Evolutionary conservation across 805 yeast genomes (phyloP).

Genomic region (Nakazawaea molendinolei): DNA sequence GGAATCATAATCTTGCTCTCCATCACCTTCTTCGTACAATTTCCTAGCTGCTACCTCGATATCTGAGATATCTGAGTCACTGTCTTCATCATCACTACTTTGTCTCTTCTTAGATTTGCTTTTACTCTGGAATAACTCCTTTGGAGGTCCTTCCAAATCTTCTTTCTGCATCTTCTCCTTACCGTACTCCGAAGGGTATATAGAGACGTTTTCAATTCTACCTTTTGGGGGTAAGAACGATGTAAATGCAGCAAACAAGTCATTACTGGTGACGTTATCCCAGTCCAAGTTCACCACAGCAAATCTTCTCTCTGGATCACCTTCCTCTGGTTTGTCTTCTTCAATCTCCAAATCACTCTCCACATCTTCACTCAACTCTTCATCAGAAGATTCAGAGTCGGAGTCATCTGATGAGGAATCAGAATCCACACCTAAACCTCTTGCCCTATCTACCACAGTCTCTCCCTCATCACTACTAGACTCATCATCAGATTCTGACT

Average conservation of each 20-base stretch:
- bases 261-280: conserved; percentile 89
- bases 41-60: conserved; percentile 60
- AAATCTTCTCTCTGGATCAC: conserved; percentile 74
- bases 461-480: conserved; percentile 15
- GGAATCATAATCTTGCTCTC: conserved; percentile 77
- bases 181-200: conserved; percentile 89
- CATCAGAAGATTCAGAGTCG: conserved; percentile 34
- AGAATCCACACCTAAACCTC: conserved; percentile 53
- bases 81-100: conserved; percentile 33
- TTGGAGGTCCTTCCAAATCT: conserved; percentile 89
- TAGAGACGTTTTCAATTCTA: conserved; percentile 54
- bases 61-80: conserved; percentile 38
- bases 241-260: conserved; percentile 80
- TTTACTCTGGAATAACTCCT: conserved; percentile 58
- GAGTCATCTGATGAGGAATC: conserved; percentile 33
- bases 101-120: conserved; percentile 29
- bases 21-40: conserved; percentile 74
- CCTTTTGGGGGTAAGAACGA: conserved; percentile 81
- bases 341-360: conserved; percentile 53
- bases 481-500: conserved; percentile 17
- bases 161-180: conserved; percentile 87
- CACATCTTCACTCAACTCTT: conserved; percentile 19
- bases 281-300: conserved; percentile 97
- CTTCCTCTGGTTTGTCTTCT: conserved; percentile 63
- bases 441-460: conserved; percentile 45